Evolutionary conservation across 176 grass and related monocot species (phyloP), one percentile per base, ranked within the genome.

Genomic region (Lolium multiflorum): DNA sequence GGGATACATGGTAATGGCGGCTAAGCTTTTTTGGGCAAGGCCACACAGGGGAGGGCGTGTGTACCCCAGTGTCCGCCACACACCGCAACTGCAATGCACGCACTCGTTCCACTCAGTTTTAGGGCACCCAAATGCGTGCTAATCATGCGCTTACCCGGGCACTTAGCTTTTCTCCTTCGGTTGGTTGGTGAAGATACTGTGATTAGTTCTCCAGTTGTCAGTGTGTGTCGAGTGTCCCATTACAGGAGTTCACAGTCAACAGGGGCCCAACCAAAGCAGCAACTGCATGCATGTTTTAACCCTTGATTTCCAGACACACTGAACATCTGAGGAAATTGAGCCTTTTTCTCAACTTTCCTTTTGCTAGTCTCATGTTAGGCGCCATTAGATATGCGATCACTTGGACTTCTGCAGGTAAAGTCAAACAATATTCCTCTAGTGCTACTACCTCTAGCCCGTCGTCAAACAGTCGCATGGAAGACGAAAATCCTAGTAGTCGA

Each of bases 1-100:
- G 31, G 31, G 31, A 35, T 35, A 35, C 31, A 35, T 35, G 31
- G 31, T 35, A 35, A 35, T 35, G 31, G 31, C 31, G 31, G 84
- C 71, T 74, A 83, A 87, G 11, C 13, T 71, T 81, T 71, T 10
- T 61, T 9, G 10, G 54, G 41, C 44, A 24, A 56, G 73, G 17
- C 73, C 74, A 79, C 25, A 47, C 80, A 83, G 74, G 56, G 37
- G 71, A 86, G 84, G 84, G 47, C 66, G 80, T 74, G 55, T 87
- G 89, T 90, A 83, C 6, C 9, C 80, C 84, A 50, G 55, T 90
- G 84, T 83, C 80, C 17, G 56, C 80, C 80, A 79, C 48, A 74
- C 84, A 83, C 37, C 3, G 46, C 46, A 16, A 22, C 11, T 3
- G 21, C 71, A 47, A 21, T 74, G 82, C 59, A 54, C 63, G 46